Base-by-base conservation (phyloP, 805 yeast species). In the Yamadazyma takamatsuzukensis region DNA sequence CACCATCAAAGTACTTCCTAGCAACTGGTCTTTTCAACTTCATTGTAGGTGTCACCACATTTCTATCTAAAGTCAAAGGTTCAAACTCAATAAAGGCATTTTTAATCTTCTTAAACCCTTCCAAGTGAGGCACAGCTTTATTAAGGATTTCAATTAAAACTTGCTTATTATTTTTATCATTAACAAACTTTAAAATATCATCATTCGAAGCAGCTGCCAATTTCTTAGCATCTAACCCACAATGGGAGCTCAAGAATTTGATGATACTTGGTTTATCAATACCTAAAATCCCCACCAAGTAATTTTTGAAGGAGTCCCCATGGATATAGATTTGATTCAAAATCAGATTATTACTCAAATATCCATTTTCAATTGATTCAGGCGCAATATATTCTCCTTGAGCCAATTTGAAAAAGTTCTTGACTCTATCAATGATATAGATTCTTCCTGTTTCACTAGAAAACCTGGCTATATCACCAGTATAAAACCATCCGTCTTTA, bases 401-500 rank as follows among this genome's bases (percentile, higher is more conserved):
- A n/a, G 65, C 55, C 33, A 61, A 48, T 49, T 76, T 50, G 61
- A 70, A 48, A 62, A 56, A 39, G 68, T 78, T 37, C 63, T 67
- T 45, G 50, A 61, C 65, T 23, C 67, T 41, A 47, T 78, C 83
- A 33, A 78, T 71, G 37, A 78, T 72, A 40, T 45, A 56, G 48
- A 47, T 38, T 37, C 54, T 44, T 15, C 74, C 72, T 21, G 36
- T 34, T 12, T 30, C 32, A 3, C 37, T 30, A 29, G 45, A 47
- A 24, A 60, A 41, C 13, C 39, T 37, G 9, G 61, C 67, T 24
- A 62, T 49, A 50, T 78, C 84, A 18, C 84, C 84, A 15, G 83
- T 76, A 34, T 58, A 57, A 46, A 76, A 65, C 80, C 81, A 78
- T 5, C 73, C 76, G 14, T 72, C 74, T 3, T 53, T 54, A 31